phyloP scores from a whole-genome alignment of 352 stramenopile genomes.

The Pythium folliculosum region DNA sequence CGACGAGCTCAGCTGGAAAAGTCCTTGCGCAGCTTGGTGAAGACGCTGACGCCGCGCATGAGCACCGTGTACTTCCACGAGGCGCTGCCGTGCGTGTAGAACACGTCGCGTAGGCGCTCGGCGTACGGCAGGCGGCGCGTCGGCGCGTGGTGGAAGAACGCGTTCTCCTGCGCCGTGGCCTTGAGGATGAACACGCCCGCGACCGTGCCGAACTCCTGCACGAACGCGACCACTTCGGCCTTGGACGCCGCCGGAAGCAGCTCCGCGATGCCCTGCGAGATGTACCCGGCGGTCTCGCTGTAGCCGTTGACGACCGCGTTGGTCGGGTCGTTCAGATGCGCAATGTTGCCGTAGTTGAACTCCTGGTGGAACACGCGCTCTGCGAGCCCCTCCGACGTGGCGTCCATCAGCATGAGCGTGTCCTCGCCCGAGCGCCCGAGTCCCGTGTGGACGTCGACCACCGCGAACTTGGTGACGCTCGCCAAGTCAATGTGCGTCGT shows the following conservation, averaged over 20 bases:
- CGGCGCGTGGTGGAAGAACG: slow-evolving; percentile 49
- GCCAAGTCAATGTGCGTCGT: slow-evolving; percentile 46
- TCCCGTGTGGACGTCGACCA: slow-evolving; percentile 94
- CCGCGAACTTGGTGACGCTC: slow-evolving; percentile 42
- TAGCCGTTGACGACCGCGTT: slow-evolving; percentile 52
- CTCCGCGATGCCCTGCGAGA: slow-evolving; percentile 41
- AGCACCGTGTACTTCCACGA: slow-evolving; percentile 69
- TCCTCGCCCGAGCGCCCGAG: slow-evolving; percentile 64
- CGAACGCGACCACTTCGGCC: slow-evolving; percentile 35
- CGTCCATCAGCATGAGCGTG: slow-evolving; percentile 47
- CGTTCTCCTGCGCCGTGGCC: slow-evolving; percentile 62
- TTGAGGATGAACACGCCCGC: slow-evolving; percentile 62
- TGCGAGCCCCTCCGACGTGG: slow-evolving; percentile 15
- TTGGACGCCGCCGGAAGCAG: slow-evolving; percentile 29
- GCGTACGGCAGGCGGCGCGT: slow-evolving; percentile 53
- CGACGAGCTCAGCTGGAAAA: not conserved
- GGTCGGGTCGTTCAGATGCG: slow-evolving; percentile 28
- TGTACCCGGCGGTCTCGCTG: slow-evolving; percentile 48
- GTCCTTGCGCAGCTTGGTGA: slow-evolving; percentile 38
- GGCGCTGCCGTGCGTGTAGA: slow-evolving; percentile 71
- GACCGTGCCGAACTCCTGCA: slow-evolving; percentile 78
- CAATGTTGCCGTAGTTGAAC: slow-evolving; percentile 32
- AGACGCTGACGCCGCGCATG: slow-evolving; percentile 48
- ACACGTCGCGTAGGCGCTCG: slow-evolving; percentile 69
- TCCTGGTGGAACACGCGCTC: slow-evolving; percentile 18